Evolutionary conservation across 495 filamentous ascomycete species (phyloP).

Genomic region (Umbilicaria muhlenbergii): DNA sequence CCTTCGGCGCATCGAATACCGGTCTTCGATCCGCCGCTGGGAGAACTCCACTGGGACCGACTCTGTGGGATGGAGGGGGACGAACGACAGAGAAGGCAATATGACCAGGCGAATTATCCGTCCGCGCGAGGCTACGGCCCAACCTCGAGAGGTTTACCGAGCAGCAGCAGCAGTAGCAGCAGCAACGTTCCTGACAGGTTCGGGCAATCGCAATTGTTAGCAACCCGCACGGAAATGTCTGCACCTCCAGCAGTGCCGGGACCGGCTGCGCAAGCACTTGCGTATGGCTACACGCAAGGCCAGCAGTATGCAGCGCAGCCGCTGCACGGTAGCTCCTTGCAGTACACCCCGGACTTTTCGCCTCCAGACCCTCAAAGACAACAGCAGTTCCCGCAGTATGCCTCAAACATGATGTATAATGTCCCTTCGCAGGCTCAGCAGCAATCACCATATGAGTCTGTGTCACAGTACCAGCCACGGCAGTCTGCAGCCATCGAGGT

Average conservation of each 20-base stretch:
- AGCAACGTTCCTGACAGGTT: constrained; percentile 5
- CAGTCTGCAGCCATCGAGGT: constrained; percentile 71
- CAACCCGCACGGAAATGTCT: constrained; percentile 5
- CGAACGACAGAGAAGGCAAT: constrained; percentile 48
- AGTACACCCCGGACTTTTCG: constrained; percentile 27
- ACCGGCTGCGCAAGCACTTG: constrained; percentile 10
- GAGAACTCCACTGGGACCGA: constrained; percentile 24
- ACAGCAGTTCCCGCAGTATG: constrained; percentile 36
- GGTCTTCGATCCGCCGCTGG: constrained; percentile 25
- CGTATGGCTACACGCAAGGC: constrained; percentile 29
- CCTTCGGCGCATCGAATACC: constrained; percentile 39
- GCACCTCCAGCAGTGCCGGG: not conserved
- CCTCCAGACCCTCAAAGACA: constrained; percentile 19
- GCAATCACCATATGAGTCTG: constrained; percentile 58
- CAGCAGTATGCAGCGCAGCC: constrained; percentile 21
- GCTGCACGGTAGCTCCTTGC: constrained; percentile 28
- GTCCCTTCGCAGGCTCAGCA: constrained; percentile 51
- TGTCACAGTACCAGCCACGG: constrained; percentile 64
- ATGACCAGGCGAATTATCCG: constrained; percentile 38
- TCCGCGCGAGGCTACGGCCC: constrained; percentile 11
- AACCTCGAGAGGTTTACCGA: not conserved
- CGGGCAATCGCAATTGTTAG: constrained; percentile 5
- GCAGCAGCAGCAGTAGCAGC: not conserved
- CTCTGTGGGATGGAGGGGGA: constrained; percentile 57
- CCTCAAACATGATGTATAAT: constrained; percentile 63